Conservation (phyloP, 306 rosid species). For the Crataegus laevigata region DNA sequence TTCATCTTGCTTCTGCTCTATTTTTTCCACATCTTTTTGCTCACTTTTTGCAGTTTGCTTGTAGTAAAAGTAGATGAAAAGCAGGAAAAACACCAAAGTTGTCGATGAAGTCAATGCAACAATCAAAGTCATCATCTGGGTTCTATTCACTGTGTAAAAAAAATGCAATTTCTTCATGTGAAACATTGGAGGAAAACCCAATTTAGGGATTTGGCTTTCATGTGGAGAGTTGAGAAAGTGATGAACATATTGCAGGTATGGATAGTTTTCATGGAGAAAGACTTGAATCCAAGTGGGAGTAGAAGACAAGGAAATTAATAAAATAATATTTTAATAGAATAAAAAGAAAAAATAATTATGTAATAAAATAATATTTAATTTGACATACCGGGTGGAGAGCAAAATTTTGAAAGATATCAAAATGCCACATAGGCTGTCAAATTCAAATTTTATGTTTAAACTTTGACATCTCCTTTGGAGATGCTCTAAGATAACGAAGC, state of each 20-base stretch:
- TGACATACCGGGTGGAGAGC: too few species aligned
- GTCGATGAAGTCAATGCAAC: conserved; percentile 30
- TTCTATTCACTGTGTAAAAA: conserved; percentile 22
- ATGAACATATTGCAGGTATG: conserved; percentile 12
- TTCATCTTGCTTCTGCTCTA: conserved; percentile 32
- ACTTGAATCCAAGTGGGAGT: conserved; percentile 6
- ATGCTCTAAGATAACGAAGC: too few species aligned
- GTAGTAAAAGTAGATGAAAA: conserved; percentile 36
- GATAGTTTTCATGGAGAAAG: not conserved
- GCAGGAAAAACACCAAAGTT: conserved; percentile 30
- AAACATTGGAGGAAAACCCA: conserved; percentile 3
- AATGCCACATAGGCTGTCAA: too few species aligned
- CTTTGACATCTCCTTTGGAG: too few species aligned
- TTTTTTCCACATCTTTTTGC: conserved; percentile 47
- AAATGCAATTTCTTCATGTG: conserved; percentile 10
- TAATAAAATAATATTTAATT: too few species aligned
- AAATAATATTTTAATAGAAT: too few species aligned
- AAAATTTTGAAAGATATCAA: too few species aligned
- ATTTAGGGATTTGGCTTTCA: conserved; percentile 32
- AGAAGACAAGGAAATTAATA: conserved; percentile 37
- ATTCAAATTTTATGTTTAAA: too few species aligned
- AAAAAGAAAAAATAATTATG: too few species aligned
- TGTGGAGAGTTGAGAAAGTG: conserved; percentile 9
- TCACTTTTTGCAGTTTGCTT: conserved; percentile 26
- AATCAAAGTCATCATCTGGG: conserved; percentile 44